Evolutionary conservation across 208 protist species (phyloP).

Genomic region (Leishmania tarentolae): DNA sequence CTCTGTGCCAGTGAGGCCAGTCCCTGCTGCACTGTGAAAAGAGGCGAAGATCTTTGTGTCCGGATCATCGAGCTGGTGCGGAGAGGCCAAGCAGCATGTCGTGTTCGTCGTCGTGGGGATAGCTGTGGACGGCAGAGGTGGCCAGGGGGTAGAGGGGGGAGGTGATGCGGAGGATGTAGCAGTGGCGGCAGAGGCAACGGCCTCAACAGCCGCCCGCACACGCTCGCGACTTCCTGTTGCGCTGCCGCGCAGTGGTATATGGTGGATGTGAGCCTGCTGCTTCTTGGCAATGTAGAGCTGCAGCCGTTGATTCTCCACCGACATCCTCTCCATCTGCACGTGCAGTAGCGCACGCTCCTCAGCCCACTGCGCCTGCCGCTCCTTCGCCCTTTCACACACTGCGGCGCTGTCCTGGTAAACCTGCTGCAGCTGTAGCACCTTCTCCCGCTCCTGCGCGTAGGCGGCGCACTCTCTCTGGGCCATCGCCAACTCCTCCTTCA

Average conservation of each 20-base stretch:
- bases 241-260: neutral
- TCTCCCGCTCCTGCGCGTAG: slow-evolving; percentile 29
- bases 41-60: neutral
- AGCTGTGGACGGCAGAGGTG: neutral
- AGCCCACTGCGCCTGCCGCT: slow-evolving; percentile 41
- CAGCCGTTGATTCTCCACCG: slow-evolving; percentile 73
- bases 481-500: slow-evolving; percentile 38
- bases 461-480: slow-evolving; percentile 30
- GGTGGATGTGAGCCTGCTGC: slow-evolving; percentile 12
- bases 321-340: slow-evolving; percentile 58
- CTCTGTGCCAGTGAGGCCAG: neutral
- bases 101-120: neutral
- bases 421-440: slow-evolving; percentile 38
- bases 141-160: slow-evolving; percentile 10
- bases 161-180: neutral
- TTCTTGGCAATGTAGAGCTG: slow-evolving; percentile 45
- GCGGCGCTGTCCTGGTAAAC: slow-evolving; percentile 43
- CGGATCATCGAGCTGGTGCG: neutral
- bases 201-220: slow-evolving; percentile 2
- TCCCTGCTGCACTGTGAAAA: neutral
- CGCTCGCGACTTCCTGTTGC: slow-evolving; percentile 6
- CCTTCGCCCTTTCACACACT: slow-evolving; percentile 28
- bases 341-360: slow-evolving; percentile 66
- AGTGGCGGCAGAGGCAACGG: slow-evolving; percentile 2
- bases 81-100: neutral